Base-by-base conservation (phyloP, 208 protist species). In the Leishmania arabica region DNA sequence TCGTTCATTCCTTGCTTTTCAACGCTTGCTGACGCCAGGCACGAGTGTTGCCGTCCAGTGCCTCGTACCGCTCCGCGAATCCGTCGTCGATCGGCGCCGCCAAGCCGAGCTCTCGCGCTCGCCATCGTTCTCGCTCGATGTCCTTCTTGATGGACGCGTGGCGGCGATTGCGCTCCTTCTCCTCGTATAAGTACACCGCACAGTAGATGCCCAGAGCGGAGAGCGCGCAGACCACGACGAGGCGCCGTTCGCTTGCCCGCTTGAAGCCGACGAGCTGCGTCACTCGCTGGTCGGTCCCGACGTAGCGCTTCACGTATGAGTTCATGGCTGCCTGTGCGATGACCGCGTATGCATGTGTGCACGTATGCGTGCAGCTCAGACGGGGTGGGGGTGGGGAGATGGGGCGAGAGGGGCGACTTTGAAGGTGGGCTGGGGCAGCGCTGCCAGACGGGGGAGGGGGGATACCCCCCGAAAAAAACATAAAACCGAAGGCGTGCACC, bases 101-200 rank as follows among this genome's bases (percentile, higher is more conserved):
- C 15, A 93, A 74, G 27, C 92, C 92, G n/a, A 95, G 79, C 84
- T 93, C 85, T 78, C 84, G 77, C 64, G 92, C 92, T 27, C 92
- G 87, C 91, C 92, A 95, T n/a, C 86, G 86, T 83, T 95, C 92
- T 4, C 92, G 88, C 74, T 92, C 90, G 82, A 95, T 95, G 65
- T 95, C 92, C 76, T 95, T 95, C 60, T 91, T 88, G 70, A 95
- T 95, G 7, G 90, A 94, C 27, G 77, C 74, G 81, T 95, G 92
- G 11, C 89, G 87, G 42, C 92, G 86, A 13, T 76, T 69, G 53
- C 83, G 77, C 74, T 95, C 82, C 34, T 79, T 83, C 82, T 94
- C 92, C 76, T 95, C 92, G 74, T 24, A 86, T n/a, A 85, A 87
- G 77, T 91, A 91, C 19, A 95, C 88, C 1, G 70, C 86, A 0